phyloP scores from a whole-genome alignment of 768 basidiomycete genomes.

The Phallus indusiatus region DNA sequence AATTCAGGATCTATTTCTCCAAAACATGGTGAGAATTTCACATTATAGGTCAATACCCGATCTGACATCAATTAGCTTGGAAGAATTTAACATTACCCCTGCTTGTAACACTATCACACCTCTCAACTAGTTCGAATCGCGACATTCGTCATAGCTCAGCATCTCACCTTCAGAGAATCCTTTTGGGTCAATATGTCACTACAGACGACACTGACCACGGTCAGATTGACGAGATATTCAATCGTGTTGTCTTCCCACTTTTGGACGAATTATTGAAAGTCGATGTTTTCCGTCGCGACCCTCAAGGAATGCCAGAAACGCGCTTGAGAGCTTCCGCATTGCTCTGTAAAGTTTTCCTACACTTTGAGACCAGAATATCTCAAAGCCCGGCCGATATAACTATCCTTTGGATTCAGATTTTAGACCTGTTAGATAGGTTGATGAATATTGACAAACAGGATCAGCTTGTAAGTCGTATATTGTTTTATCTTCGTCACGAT shows the following conservation, averaged over 20 bases:
- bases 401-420: constrained; percentile 78
- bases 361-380: constrained; percentile 71
- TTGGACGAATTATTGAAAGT: constrained; percentile 86
- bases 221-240: constrained; percentile 78
- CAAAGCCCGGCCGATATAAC: constrained; percentile 52
- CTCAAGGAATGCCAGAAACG: constrained; percentile 84
- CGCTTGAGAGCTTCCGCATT: constrained; percentile 81
- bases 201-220: constrained; percentile 43
- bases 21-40: constrained; percentile 27
- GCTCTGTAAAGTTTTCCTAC: constrained; percentile 92
- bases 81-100: constrained; percentile 67
- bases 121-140: constrained; percentile 75
- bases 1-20: constrained; percentile 34
- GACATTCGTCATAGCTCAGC: constrained; percentile 79
- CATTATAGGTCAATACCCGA: constrained; percentile 19
- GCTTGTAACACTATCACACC: constrained; percentile 61
- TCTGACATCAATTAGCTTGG: constrained; percentile 47
- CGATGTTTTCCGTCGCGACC: constrained; percentile 69
- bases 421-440: constrained; percentile 81
- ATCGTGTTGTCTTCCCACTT: constrained; percentile 82
- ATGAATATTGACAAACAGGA: constrained; percentile 82
- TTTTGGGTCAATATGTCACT: constrained; percentile 67
- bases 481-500: background rate
- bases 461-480: constrained; percentile 59
- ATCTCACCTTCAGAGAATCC: constrained; percentile 69